Percentiles rank a stretch among this genome's conserved stretches.
Evolutionary conservation across 2,329 filamentous ascomycete genomes (phyloP).

Genomic region (Sporothrix inflata): DNA sequence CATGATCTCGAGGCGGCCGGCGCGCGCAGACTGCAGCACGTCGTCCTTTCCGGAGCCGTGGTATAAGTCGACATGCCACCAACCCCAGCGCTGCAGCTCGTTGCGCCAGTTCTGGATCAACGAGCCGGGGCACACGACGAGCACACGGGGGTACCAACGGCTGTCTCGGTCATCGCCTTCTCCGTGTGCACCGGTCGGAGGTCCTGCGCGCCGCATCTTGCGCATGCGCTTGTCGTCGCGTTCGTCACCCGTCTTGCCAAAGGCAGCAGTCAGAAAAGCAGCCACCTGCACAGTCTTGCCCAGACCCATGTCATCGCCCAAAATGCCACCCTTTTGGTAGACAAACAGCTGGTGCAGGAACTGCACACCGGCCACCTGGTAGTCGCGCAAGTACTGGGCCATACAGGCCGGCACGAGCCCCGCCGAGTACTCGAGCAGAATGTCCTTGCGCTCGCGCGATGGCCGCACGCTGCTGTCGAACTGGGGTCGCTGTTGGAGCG

Average conservation of each 20-base stretch:
- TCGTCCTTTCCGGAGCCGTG: constrained; percentile 73
- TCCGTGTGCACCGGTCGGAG: background rate
- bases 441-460: constrained; percentile 72
- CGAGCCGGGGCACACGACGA: constrained; percentile 87
- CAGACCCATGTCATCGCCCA: constrained; percentile 96
- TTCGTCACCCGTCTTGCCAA: constrained; percentile 91
- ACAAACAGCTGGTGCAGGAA: constrained; percentile 91
- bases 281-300: constrained; percentile 97
- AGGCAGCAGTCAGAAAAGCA: constrained; percentile 86
- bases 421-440: constrained; percentile 72
- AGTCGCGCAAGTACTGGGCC: constrained; percentile 88
- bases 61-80: constrained; percentile 86
- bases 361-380: constrained; percentile 81
- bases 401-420: constrained; percentile 86
- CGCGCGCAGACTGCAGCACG: constrained; percentile 70
- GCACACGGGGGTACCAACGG: constrained; percentile 74
- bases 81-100: constrained; percentile 88
- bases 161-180: constrained; percentile 36
- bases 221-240: constrained; percentile 85
- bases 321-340: constrained; percentile 84
- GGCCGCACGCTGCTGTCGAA: constrained; percentile 66
- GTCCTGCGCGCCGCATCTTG: constrained; percentile 67
- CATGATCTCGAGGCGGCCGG: constrained; percentile 83
- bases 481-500: constrained; percentile 57
- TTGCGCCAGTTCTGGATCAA: constrained; percentile 90